Evolutionary conservation across 495 filamentous ascomycete genomes (phyloP), one percentile per base, ranked within the genome.

Genomic region (Trichoderma asperelloides): DNA sequence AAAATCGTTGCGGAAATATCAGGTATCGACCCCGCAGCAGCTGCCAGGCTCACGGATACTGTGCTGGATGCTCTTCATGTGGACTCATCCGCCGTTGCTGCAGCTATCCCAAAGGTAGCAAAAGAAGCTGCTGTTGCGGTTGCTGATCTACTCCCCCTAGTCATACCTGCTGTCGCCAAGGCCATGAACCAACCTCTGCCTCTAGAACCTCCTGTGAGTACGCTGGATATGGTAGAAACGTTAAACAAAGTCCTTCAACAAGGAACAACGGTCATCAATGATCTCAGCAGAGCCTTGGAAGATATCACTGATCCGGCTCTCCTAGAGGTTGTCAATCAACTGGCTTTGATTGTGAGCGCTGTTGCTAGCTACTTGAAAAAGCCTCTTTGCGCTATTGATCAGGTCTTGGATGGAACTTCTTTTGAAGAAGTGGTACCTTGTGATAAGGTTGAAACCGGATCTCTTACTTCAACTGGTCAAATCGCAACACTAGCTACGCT

Each of bases 181-280:
- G 55, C 55, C 23, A 60, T 60, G 55, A 25, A 60, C 27, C 55
- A 60, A 30, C 55, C 55, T 30, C 55, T 60, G 12, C 55, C 55
- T 27, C 55, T 2, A 11, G 3, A 21, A 23, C 21, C 51, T 30
- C 27, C 51, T 9, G 51, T 60, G 21, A 60, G 51, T 23, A 12
- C 51, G 9, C n/a, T 60, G 55, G 55, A 60, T 25, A 60, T 60
- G 55, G 55, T 18, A 16, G 55, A 60, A 30, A 60, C 55, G 1
- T 18, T 60, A 25, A 18, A 60, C 55, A 60, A 60, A 11, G 55
- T 60, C 16, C 55, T 60, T 25, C 23, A 13, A 1, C 55, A 60
- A 60, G 55, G 55, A 12, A 60, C 55, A 13, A 30, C 55, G 27
- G 55, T 60, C 27, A 60, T 60, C 25, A 60, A 60, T 30, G 55